Percentiles rank a stretch among this genome's conserved stretches.
Conservation (phyloP, 2,329 filamentous ascomycete genomes). For the Nigrospora sphaerica region DNA sequence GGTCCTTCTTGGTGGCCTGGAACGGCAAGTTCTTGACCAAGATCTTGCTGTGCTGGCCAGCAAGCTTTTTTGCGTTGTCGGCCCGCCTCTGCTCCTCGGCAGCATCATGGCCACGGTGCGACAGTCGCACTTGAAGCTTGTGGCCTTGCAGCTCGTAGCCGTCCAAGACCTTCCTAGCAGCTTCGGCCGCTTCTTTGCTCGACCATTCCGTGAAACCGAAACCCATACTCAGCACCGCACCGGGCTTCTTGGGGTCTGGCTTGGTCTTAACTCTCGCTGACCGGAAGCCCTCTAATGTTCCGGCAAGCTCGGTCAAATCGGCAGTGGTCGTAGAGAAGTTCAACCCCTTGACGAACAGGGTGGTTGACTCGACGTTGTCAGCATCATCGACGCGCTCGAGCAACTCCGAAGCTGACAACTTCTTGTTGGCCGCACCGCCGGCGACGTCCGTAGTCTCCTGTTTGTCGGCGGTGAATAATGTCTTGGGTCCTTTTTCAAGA, state of each 20-base stretch:
- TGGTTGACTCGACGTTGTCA: constrained; percentile 60
- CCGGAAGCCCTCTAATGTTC: constrained; percentile 77
- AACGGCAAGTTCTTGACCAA: constrained; percentile 98
- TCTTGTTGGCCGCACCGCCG: constrained; percentile 39
- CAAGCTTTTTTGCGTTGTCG: constrained; percentile 74
- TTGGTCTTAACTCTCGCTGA: constrained; percentile 90
- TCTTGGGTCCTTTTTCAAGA: constrained; percentile 84
- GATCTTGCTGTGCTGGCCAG: constrained; percentile 77
- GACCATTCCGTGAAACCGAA: constrained; percentile 93
- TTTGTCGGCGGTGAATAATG: constrained; percentile 53
- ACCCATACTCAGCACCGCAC: constrained; percentile 88
- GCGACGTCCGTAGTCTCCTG: constrained; percentile 18
- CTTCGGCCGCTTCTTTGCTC: constrained; percentile 68
- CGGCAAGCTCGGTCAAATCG: constrained; percentile 69
- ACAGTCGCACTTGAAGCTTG: constrained; percentile 75
- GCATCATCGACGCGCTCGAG: constrained; percentile 49
- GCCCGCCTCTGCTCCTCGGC: constrained; percentile 79
- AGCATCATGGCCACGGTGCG: constrained; percentile 80
- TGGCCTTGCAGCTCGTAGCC: constrained; percentile 83
- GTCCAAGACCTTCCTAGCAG: constrained; percentile 80
- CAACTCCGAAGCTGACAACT: constrained; percentile 62
- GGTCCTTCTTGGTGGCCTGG: constrained; percentile 87
- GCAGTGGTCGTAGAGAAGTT: constrained; percentile 83
- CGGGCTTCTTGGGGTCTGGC: constrained; percentile 82
- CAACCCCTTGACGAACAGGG: constrained; percentile 87